Evolutionary conservation across 306 rosid genomes (phyloP), one percentile per base, ranked within the genome.

Genomic region (Herpetospermum pedunculosum): DNA sequence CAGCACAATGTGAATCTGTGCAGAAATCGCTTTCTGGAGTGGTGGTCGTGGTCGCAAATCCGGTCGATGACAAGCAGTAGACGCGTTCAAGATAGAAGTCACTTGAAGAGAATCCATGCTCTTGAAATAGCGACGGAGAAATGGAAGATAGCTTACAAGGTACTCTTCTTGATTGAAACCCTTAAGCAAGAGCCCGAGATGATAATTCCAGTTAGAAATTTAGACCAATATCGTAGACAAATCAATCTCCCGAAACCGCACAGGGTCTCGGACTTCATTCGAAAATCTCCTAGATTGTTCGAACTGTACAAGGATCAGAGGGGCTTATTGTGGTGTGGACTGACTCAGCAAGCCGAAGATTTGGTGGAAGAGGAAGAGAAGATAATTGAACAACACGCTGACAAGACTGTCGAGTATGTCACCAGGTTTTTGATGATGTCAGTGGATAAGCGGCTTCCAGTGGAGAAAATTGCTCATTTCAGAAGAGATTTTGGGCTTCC

Each of bases 381-480:
- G 77, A 41, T 88, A 5, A 55, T 85, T 30, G 85, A 79, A 29
- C 69, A 81, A 12, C 73, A 81, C 6, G 77, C 81, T 11, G 94
- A 87, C n/a, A 86, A 84, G 67, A 92, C 85, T 1, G 97, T 96
- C 0, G 96, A 89, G 73, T 54, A 77, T 12, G 91, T 91, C 21
- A 84, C 97, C 1, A 85, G 92, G 69, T 76, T 89, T 74, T 84
- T 93, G 28, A 91, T 93, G 97, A 91, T 85, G 92, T 84, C 92
- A 1, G 76, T 82, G n/a, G 85, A 84, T 46, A 93, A 89, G 67
- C 78, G 87, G 26, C 84, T 91, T 63, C 89, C 78, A 0, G 50
- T 93, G 62, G 92, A 87, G 4, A 93, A 84, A 76, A 81, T 86
- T 76, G 85, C 85, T 21, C 87, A 86, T 77, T 86, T 79, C 35